Conservation (phyloP, 768 basidiomycete species). For the Russula earlei region DNA sequence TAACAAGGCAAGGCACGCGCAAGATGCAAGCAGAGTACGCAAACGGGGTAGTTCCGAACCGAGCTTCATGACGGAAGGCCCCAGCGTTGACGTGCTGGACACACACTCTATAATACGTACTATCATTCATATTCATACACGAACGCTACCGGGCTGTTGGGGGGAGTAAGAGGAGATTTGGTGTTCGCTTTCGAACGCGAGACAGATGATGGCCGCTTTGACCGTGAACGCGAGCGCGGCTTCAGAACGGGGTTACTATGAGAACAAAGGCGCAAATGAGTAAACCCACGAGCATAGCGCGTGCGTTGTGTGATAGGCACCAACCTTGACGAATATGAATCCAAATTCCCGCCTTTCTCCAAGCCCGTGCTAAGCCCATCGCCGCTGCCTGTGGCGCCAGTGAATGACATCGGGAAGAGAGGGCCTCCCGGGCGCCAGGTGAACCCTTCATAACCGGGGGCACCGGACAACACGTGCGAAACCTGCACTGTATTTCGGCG, state of each 20-base stretch:
- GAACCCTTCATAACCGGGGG: constrained; percentile 19
- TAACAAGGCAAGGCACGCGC: neutral
- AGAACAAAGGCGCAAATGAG: constrained; percentile 3
- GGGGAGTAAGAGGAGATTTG: constrained; percentile 6
- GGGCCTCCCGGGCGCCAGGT: constrained; percentile 21
- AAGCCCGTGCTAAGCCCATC: constrained; percentile 6
- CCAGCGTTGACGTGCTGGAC: neutral
- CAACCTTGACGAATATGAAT: constrained; percentile 11
- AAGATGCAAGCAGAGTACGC: neutral
- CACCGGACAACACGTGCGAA: constrained; percentile 20
- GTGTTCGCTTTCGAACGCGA: constrained; percentile 12
- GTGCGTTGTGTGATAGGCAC: neutral
- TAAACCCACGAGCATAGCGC: constrained; percentile 10
- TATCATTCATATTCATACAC: neutral
- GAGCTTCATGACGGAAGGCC: neutral
- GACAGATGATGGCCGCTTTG: constrained; percentile 4
- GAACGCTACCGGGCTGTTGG: constrained; percentile 14
- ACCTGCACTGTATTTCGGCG: constrained; percentile 16
- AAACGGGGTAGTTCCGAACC: neutral
- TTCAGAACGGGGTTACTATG: constrained; percentile 13
- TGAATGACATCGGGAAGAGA: constrained; percentile 19
- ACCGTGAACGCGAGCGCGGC: constrained; percentile 12
- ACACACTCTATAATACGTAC: neutral
- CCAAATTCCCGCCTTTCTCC: constrained; percentile 7
- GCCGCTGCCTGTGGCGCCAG: constrained; percentile 2